Percentiles rank a stretch among this genome's conserved stretches.
Conservation (phyloP, 176 grass and related monocot species). For the Aegilops bicornis region DNA sequence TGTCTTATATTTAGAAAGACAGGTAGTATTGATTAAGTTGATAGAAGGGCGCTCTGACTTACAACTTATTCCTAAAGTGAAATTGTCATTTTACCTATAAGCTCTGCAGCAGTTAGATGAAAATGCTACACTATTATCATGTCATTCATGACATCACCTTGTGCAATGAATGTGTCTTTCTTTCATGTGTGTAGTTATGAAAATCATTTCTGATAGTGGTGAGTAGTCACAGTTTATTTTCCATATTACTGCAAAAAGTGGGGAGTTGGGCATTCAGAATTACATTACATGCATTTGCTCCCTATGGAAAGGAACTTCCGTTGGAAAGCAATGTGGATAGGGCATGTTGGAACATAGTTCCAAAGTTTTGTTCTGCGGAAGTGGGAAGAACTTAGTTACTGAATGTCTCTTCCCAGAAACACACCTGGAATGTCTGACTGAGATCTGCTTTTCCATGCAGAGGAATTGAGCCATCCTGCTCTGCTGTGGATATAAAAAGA, state of each 20-base stretch:
- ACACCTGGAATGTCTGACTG: conserved; percentile 8
- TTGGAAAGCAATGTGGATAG: background rate
- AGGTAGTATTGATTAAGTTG: conserved; percentile 1
- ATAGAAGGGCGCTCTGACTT: background rate
- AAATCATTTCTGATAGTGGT: conserved; percentile 22
- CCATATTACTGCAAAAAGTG: conserved; percentile 8
- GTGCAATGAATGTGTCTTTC: background rate
- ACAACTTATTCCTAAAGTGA: background rate
- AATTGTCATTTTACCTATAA: conserved; percentile 1
- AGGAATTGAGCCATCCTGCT: conserved; percentile 69
- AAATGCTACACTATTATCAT: conserved; percentile 3
- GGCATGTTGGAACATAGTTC: conserved; percentile 1
- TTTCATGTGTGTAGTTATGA: background rate
- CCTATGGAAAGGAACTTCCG: background rate
- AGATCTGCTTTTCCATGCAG: conserved; percentile 45
- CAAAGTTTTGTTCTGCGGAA: background rate
- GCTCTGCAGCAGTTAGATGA: conserved; percentile 4
- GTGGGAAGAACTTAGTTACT: conserved; percentile 9
- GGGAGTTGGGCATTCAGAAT: background rate
- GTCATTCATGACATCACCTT: conserved; percentile 2
- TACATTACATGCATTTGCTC: background rate
- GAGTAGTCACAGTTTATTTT: background rate
- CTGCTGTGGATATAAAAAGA: conserved; percentile 73
- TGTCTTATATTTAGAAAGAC: too few relatives aligned
- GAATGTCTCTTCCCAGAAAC: background rate